Evolutionary conservation across 1,284 basidiomycete genomes (phyloP).

Genomic region (Dichomitus squalens): DNA sequence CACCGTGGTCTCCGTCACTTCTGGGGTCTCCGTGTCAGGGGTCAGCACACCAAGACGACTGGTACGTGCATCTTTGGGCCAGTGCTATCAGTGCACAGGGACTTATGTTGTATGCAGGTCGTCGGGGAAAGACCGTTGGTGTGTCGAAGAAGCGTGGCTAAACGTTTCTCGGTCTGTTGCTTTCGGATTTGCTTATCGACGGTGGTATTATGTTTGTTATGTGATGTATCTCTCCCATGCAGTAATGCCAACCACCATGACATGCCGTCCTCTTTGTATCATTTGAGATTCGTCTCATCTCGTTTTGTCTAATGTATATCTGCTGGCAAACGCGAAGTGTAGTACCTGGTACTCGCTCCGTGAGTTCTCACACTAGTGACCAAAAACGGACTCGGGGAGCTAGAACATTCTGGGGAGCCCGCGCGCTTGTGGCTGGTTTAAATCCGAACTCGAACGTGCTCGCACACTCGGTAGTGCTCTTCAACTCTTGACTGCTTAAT

Average conservation of each 20-base stretch:
- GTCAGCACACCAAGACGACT: conserved; percentile 99
- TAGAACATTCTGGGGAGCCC: conserved; percentile 24
- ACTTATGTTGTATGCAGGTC: conserved; percentile 48
- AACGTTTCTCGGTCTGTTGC: conserved; percentile 26
- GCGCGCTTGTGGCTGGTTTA: conserved; percentile 25
- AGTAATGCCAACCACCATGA: conserved; percentile 26
- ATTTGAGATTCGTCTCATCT: not conserved
- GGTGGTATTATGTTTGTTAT: conserved; percentile 26
- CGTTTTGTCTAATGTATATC: not conserved
- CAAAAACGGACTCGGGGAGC: conserved; percentile 6
- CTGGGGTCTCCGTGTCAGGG: conserved; percentile 94
- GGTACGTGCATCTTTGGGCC: conserved; percentile 50
- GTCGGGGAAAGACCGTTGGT: conserved; percentile 91
- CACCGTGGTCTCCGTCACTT: conserved; percentile 98
- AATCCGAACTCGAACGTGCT: conserved; percentile 6
- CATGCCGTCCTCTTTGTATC: conserved; percentile 14
- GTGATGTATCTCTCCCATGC: conserved; percentile 24
- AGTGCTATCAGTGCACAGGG: not conserved
- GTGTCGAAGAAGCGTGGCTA: conserved; percentile 92
- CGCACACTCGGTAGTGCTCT: not conserved
- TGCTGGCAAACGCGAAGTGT: not conserved
- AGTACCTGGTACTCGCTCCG: not conserved
- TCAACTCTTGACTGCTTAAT: not conserved
- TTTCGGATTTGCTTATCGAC: conserved; percentile 19
- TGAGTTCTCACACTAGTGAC: not conserved